A percentile compares a stretch with the other conserved stretches of the same genome.
Evolutionary conservation across 352 stramenopile species (phyloP).

Genomic region (Phytopythium kandeliae): DNA sequence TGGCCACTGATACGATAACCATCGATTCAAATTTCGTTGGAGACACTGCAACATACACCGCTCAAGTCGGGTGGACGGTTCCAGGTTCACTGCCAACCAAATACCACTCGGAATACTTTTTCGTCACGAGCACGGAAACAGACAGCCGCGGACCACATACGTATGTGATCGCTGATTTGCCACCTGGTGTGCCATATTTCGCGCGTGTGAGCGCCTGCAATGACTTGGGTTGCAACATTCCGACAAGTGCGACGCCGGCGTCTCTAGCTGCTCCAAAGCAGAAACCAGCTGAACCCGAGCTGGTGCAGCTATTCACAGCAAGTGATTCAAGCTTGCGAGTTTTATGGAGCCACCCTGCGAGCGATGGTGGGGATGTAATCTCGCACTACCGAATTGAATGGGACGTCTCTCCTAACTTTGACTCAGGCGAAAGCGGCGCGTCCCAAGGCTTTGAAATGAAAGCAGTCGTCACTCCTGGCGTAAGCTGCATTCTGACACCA

Average conservation of each 20-base stretch:
- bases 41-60: constrained; percentile 25
- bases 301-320: constrained; percentile 70
- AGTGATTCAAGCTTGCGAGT: constrained; percentile 72
- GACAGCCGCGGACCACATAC: constrained; percentile 13
- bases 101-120: constrained; percentile 38
- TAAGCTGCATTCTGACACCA: constrained; percentile 73
- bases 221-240: constrained; percentile 83
- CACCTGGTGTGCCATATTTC: constrained; percentile 76
- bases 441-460: constrained; percentile 77
- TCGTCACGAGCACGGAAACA: constrained; percentile 3
- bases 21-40: constrained; percentile 39
- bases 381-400: constrained; percentile 95
- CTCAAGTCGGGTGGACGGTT: constrained; percentile 55
- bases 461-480: constrained; percentile 47
- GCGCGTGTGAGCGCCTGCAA: constrained; percentile 89
- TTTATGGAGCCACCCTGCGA: constrained; percentile 86
- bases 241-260: constrained; percentile 68
- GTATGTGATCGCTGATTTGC: constrained; percentile 59
- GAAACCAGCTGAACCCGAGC: constrained; percentile 76
- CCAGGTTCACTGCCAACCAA: constrained; percentile 42
- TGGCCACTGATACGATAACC: constrained; percentile 47
- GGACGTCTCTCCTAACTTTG: constrained; percentile 86
- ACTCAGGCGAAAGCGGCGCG: constrained; percentile 58
- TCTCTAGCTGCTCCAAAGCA: constrained; percentile 77
- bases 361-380: constrained; percentile 89